These are phyloP conservation scores for Crithidia acanthocephali DNA, from an alignment of 208 protist genomes.

Conservation along the genomic window DNA sequence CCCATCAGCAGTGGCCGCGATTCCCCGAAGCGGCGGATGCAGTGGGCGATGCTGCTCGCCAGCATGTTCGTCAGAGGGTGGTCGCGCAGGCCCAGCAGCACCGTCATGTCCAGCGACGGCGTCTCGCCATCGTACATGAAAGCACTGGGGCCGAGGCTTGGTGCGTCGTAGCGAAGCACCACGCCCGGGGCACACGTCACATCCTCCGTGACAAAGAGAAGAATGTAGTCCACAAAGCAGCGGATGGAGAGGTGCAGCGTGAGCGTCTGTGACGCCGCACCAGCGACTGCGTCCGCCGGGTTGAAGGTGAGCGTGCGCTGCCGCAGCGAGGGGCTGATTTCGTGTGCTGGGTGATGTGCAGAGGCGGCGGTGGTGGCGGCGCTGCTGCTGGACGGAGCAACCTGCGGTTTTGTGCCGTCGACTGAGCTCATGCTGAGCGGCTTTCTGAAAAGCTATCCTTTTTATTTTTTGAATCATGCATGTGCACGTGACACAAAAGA, in stretches of 20 bases:
- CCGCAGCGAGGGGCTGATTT: constrained; percentile 26
- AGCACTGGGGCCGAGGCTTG: constrained; percentile 12
- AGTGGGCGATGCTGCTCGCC: constrained; percentile 56
- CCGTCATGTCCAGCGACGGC: constrained; percentile 49
- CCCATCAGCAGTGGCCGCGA: constrained; percentile 63
- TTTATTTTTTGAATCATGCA: too few relatives aligned
- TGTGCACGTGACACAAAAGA: too few relatives aligned
- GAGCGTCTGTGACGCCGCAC: background rate
- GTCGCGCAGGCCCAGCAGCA: constrained; percentile 79
- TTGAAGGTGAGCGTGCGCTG: constrained; percentile 29
- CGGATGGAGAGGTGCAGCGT: constrained; percentile 67
- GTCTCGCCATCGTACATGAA: constrained; percentile 48
- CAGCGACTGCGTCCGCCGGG: background rate
- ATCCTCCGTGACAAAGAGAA: constrained; percentile 77
- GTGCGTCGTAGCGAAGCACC: constrained; percentile 59
- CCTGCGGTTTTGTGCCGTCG: too few relatives aligned
- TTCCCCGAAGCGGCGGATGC: constrained; percentile 54
- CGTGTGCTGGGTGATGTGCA: constrained; percentile 2
- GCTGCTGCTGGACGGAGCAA: background rate
- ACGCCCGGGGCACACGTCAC: constrained; percentile 67
- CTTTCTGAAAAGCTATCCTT: too few relatives aligned
- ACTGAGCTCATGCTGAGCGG: background rate
- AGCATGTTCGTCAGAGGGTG: constrained; percentile 79
- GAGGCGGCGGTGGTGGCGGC: constrained; percentile 1
- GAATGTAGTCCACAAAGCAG: constrained; percentile 68